Evolutionary conservation across 352 stramenopile genomes (phyloP).

Genomic region (Pythium oligandrum): DNA sequence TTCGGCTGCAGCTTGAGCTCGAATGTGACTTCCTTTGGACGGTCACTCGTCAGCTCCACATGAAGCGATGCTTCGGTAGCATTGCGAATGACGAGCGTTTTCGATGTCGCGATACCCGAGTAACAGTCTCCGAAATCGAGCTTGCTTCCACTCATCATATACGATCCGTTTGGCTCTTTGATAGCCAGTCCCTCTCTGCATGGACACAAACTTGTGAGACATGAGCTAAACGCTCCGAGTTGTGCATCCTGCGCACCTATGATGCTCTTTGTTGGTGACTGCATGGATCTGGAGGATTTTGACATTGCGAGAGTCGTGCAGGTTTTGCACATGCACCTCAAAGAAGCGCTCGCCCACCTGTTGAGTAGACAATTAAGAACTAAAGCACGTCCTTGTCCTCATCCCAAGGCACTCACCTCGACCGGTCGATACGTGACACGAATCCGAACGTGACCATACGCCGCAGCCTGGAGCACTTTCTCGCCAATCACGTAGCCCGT

Average conservation of each 20-base stretch:
- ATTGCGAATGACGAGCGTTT: constrained; percentile 79
- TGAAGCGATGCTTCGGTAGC: constrained; percentile 80
- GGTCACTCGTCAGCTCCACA: constrained; percentile 81
- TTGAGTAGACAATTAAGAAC: constrained; percentile 3
- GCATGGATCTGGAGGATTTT: constrained; percentile 85
- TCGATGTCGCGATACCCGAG: constrained; percentile 75
- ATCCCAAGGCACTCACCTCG: constrained; percentile 39
- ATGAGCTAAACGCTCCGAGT: background rate
- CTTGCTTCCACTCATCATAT: constrained; percentile 83
- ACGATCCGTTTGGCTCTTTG: constrained; percentile 78
- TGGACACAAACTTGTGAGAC: background rate
- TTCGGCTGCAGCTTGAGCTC: constrained; percentile 83
- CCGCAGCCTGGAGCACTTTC: constrained; percentile 73
- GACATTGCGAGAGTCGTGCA: constrained; percentile 81
- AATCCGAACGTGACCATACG: constrained; percentile 82
- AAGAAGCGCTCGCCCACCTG: constrained; percentile 84
- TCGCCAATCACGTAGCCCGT: constrained; percentile 80
- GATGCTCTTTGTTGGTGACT: constrained; percentile 86
- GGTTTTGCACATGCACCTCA: constrained; percentile 82
- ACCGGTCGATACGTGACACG: constrained; percentile 80
- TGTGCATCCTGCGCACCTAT: constrained; percentile 37
- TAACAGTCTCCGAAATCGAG: constrained; percentile 89
- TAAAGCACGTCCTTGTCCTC: background rate
- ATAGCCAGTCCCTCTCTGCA: constrained; percentile 84
- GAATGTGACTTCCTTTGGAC: constrained; percentile 86